Evolutionary conservation across 2,329 filamentous ascomycete species (phyloP).

Genomic region (Ophiostoma himal-ulmi): DNA sequence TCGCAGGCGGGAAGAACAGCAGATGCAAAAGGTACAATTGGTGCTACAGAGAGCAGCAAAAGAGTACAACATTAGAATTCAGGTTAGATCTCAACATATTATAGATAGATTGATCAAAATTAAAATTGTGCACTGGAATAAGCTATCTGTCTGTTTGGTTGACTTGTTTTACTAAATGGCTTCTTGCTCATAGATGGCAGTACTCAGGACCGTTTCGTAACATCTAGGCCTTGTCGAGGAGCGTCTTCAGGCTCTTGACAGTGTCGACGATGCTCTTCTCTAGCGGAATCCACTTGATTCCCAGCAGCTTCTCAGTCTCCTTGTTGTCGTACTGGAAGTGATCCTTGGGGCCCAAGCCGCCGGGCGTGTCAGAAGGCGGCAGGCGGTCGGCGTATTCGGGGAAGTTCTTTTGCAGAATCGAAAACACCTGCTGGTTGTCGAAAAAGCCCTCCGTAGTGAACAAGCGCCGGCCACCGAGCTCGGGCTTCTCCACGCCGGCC

Average conservation of each 20-base stretch:
- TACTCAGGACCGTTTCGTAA: background rate
- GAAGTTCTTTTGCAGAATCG: slow-evolving; percentile 43
- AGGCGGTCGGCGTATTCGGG: slow-evolving; percentile 45
- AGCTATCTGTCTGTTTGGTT: background rate
- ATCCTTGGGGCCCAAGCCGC: slow-evolving; percentile 40
- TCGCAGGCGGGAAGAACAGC: background rate
- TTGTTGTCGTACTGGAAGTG: slow-evolving; percentile 54
- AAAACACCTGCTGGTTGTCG: slow-evolving; percentile 42
- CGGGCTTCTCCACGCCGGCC: slow-evolving; percentile 43
- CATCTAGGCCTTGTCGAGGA: slow-evolving; percentile 9
- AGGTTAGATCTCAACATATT: background rate
- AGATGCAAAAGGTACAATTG: background rate
- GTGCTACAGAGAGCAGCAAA: background rate
- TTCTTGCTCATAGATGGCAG: background rate
- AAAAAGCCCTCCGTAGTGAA: slow-evolving; percentile 46
- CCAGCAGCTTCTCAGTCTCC: slow-evolving; percentile 53
- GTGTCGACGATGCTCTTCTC: slow-evolving; percentile 60
- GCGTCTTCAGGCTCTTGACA: slow-evolving; percentile 53
- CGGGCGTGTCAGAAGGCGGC: slow-evolving; percentile 40
- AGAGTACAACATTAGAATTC: background rate
- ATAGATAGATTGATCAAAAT: background rate
- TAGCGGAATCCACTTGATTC: slow-evolving; percentile 55
- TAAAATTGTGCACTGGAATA: too few relatives aligned
- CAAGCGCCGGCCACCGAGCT: slow-evolving; percentile 46
- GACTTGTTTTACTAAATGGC: background rate